Evolutionary conservation across 2,329 filamentous ascomycete genomes (phyloP), one percentile per base, ranked within the genome.

Genomic region (Grosmannia serpens): DNA sequence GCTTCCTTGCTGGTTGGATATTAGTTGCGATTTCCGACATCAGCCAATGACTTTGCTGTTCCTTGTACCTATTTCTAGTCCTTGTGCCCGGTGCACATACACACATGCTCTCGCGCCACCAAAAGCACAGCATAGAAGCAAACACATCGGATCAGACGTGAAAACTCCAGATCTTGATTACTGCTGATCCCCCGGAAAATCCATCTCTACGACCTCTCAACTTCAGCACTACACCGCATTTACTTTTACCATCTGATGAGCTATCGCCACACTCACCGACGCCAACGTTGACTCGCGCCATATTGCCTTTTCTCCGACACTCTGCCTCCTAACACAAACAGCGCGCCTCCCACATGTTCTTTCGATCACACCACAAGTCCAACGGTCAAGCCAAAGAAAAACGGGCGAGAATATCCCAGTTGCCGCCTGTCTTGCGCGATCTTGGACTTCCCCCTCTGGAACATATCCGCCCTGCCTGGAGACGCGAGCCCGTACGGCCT

Each of bases 331-430:
- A 26, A 26, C 46, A 26, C 46, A 13, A 26, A 15, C 22, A 24
- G 46, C 9, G 24, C 46, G 10, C 46, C 17, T 38, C 53, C 68
- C 73, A 73, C 70, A 77, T 77, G 74, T 77, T 77, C 66, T 70
- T 70, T 71, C 72, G 73, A 71, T 75, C 73, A 60, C 71, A 71
- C 62, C 68, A 68, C 62, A 74, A 71, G 65, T 60, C 64, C 61
- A 63, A 71, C 66, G 70, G 69, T 65, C 67, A 68, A 63, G 65
- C 67, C 55, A 72, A 71, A 64, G 72, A 75, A 56, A 70, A 73
- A 64, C 68, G 68, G 60, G 65, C 66, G 60, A 69, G 68, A 62
- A 70, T 72, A 60, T 63, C 66, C 61, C 71, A 71, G 59, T 69
- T 58, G 22, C 20, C 56, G 17, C 26, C 70, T 56, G 65, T 66